phyloP scores from a whole-genome alignment of 2,329 filamentous ascomycete species.

The Monosporascus ibericus region DNA sequence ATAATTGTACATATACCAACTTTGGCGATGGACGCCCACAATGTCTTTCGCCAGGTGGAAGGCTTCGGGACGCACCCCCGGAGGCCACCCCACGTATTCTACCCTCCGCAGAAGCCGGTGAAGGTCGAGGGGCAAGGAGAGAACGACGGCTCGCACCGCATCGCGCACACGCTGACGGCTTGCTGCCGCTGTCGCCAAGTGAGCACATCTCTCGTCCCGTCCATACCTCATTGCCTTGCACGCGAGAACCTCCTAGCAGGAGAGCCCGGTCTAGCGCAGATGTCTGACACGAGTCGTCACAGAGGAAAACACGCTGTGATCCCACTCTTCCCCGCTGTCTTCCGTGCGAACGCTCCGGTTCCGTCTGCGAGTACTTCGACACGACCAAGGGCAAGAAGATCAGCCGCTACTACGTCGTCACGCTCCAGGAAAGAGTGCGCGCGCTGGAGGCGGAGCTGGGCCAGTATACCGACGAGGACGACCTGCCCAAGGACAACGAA shows the following conservation, averaged over 20 bases:
- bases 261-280: background rate
- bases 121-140: conserved; percentile 40
- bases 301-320: conserved; percentile 97
- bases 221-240: background rate
- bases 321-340: conserved; percentile 85
- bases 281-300: background rate
- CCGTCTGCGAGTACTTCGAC: conserved; percentile 92
- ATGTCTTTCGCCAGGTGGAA: conserved; percentile 49
- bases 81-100: conserved; percentile 28
- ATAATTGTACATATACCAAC: background rate
- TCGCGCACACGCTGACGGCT: conserved; percentile 74
- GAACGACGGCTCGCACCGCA: conserved; percentile 50
- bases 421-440: conserved; percentile 80
- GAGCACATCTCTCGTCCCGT: conserved; percentile 23
- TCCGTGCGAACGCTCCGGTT: conserved; percentile 87
- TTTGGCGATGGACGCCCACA: conserved; percentile 50
- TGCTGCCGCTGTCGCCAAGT: conserved; percentile 77
- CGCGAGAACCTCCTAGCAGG: background rate
- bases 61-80: conserved; percentile 43
- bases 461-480: conserved; percentile 71
- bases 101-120: conserved; percentile 19
- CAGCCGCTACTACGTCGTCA: conserved; percentile 86
- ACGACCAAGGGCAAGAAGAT: conserved; percentile 80
- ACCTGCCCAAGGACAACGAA: conserved; percentile 66
- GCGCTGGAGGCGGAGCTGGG: conserved; percentile 76